Conservation (phyloP, 2,329 filamentous ascomycete species). For the Raffaelea ambrosiae region DNA sequence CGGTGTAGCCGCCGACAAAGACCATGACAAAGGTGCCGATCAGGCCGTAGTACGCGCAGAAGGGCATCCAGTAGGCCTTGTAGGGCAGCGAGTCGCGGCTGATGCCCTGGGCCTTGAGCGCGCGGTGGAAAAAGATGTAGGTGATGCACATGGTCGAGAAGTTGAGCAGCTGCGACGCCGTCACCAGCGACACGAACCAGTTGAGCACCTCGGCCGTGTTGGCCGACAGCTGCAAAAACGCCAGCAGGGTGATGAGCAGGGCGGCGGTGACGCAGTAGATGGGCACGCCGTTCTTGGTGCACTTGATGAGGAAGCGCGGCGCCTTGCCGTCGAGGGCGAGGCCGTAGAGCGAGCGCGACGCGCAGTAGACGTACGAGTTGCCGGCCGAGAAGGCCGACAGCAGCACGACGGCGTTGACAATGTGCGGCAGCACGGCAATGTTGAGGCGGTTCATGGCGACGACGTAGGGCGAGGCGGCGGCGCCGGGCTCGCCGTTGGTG, state of each 20-base stretch:
- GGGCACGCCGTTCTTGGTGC: not conserved
- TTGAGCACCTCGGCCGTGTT: slow-evolving; percentile 18
- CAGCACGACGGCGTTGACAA: slow-evolving; percentile 70
- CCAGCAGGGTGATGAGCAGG: not conserved
- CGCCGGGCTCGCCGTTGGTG: slow-evolving; percentile 25
- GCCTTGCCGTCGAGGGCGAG: slow-evolving; percentile 24
- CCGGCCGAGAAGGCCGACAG: slow-evolving; percentile 62
- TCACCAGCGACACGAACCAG: slow-evolving; percentile 29
- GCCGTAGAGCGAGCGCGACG: slow-evolving; percentile 50
- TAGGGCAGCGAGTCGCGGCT: slow-evolving; percentile 37
- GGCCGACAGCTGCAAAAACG: not conserved
- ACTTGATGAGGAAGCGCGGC: not conserved
- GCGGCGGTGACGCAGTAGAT: not conserved
- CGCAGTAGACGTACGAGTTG: slow-evolving; percentile 54
- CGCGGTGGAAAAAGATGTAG: slow-evolving; percentile 36
- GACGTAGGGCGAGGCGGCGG: slow-evolving; percentile 57
- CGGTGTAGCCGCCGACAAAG: slow-evolving; percentile 49
- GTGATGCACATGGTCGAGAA: slow-evolving; percentile 37
- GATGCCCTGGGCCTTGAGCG: slow-evolving; percentile 15
- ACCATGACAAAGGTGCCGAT: slow-evolving; percentile 38
- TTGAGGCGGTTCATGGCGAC: slow-evolving; percentile 62
- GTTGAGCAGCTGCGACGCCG: slow-evolving; percentile 29
- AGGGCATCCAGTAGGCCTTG: slow-evolving; percentile 40
- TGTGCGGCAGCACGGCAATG: slow-evolving; percentile 57
- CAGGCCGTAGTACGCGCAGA: slow-evolving; percentile 39